phyloP scores from a whole-genome alignment of 2,329 filamentous ascomycete genomes.

The Phaeophleospora eucalypticola region DNA sequence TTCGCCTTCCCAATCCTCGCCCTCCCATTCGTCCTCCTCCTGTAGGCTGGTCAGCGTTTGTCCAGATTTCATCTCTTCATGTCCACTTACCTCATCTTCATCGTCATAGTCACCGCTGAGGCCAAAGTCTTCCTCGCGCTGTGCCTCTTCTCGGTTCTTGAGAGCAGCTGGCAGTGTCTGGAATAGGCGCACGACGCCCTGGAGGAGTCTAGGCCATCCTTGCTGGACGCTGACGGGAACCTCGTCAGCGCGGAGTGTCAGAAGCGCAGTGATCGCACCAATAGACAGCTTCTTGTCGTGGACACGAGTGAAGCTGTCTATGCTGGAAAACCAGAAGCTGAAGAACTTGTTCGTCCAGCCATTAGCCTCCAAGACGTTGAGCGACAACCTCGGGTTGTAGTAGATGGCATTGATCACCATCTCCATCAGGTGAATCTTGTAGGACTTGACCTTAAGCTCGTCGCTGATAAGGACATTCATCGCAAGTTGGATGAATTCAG shows the following conservation, averaged over 20 bases:
- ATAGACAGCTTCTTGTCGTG: slow-evolving; percentile 99
- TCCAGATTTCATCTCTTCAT: too few species aligned
- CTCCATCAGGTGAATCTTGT: slow-evolving; percentile 95
- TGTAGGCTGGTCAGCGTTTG: slow-evolving; percentile 13
- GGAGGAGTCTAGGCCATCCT: slow-evolving; percentile 88
- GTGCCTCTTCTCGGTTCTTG: slow-evolving; percentile 87
- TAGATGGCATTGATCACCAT: slow-evolving; percentile 98
- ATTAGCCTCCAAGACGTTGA: slow-evolving; percentile 84
- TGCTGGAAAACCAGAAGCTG: slow-evolving; percentile 95
- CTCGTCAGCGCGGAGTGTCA: slow-evolving; percentile 73
- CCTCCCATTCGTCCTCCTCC: slow-evolving; percentile 76
- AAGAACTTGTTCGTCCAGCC: slow-evolving; percentile 99
- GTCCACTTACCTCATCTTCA: slow-evolving; percentile 57
- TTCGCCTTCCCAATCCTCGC: slow-evolving; percentile 64
- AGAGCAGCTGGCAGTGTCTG: slow-evolving; percentile 82
- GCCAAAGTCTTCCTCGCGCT: slow-evolving; percentile 75
- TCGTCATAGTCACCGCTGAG: slow-evolving; percentile 69
- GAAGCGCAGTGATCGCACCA: slow-evolving; percentile 80
- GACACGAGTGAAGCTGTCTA: slow-evolving; percentile 86
- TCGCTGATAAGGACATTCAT: slow-evolving; percentile 75
- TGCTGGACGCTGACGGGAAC: slow-evolving; percentile 90
- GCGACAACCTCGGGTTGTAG: slow-evolving; percentile 83
- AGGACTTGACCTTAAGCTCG: slow-evolving; percentile 84
- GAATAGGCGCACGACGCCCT: slow-evolving; percentile 86
- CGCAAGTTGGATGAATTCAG: slow-evolving; percentile 82